Evolutionary conservation across 2,329 filamentous ascomycete species (phyloP), one percentile per base, ranked within the genome.

Genomic region (Colletotrichum camelliae): DNA sequence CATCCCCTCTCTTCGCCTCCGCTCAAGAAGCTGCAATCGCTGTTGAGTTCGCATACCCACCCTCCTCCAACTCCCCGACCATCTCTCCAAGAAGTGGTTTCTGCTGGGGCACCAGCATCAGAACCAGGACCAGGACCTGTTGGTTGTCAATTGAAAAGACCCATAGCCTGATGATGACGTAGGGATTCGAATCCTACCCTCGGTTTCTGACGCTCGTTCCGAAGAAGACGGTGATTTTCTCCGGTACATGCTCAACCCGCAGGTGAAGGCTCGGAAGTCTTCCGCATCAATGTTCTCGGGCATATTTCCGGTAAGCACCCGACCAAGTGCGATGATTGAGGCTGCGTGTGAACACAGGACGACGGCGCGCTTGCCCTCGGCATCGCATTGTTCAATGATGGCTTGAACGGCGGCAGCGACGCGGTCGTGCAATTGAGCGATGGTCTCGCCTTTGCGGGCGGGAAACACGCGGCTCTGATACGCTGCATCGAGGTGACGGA

Each of bases 281-380:
- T 97, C 94, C 68, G 90, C 90, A 9, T 91, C 91, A 35, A 92
- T 88, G 81, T 94, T 91, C 1, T 91, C 89, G 0, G 96, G 96
- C 89, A 96, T 93, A 24, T 84, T 80, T 0, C 95, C 96, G 3
- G 96, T 98, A 79, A 99, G 87, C 1, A 92, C 93, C 55, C 97
- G 90, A 1, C 96, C 96, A 79, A 97, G 91, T 10, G 94, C 94
- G 82, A 99, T 98, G 80, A 98, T 91, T 13, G 93, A 92, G 5
- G 97, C 97, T 2, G 97, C 97, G 86, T 99, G 97, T 2, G 95
- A 94, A 85, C 95, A 98, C 52, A 99, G 89, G 55, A 98, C 84
- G 29, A 98, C 89, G 0, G 94, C 90, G 80, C 91, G 92, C 52
- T 90, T 88, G n/a, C 92, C 91, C 65, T 94, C 89, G n/a, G 85